Evolutionary conservation across 2,329 filamentous ascomycete genomes (phyloP), one percentile per base, ranked within the genome.

Genomic region (Lachnellula occidentalis): DNA sequence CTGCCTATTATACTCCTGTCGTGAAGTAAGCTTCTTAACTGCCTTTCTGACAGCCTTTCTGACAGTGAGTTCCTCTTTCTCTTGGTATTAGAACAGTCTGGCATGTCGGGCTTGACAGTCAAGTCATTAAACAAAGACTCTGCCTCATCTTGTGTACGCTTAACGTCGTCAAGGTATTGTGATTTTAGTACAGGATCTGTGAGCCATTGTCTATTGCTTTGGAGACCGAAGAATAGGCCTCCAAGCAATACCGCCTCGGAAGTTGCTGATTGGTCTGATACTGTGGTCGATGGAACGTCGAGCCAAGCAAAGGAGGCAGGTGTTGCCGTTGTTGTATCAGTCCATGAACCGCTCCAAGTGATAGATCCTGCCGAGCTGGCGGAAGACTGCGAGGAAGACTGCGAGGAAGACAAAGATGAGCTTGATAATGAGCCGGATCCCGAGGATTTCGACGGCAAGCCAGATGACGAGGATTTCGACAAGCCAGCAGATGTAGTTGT

Each of bases 41-140:
- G 46, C 56, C 34, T 51, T 21, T 56, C 56, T 22, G 53, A 54
- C 6, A 56, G 46, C 56, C 34, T 51, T 21, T 56, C 56, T 22
- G 53, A 54, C 6, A 56, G 8, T 8, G 36, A 15, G 36, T 12
- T 17, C 6, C 41, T 14, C 34, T 51, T 49, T 41, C 47, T 50
- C 22, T 39, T 56, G 15, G 45, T 48, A 15, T 49, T 57, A 9
- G 51, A 51, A 27, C 51, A 54, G 31, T 50, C 47, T 9, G 51
- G 48, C 4, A 31, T 42, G 15, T 24, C 22, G 41, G 43, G 47
- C 39, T 54, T 46, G 48, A 45, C 19, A 15, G 34, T 21, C 8
- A 57, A 36, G 15, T 34, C 41, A 22, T 43, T 49, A 22, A 54
- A 47, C 14, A 57, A 34, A 14, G 55, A 43, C 34, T 47, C 21